Conservation (phyloP, 1,284 basidiomycete species). For the Filobasidium uniguttulatum region DNA sequence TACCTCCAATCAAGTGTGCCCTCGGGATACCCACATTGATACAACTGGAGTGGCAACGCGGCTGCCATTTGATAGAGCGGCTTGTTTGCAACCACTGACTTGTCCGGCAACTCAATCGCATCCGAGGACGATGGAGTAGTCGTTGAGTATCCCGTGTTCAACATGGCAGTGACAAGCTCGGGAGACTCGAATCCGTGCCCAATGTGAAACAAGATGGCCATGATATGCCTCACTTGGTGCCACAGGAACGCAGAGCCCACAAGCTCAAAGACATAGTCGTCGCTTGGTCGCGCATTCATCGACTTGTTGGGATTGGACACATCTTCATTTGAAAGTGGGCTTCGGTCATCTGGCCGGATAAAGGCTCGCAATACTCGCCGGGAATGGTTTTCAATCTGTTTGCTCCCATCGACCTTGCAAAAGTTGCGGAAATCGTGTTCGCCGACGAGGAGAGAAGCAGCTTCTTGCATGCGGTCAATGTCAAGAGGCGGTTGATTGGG, state of each 20-base stretch:
- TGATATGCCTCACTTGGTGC: conserved; percentile 94
- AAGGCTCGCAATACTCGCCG: conserved; percentile 27
- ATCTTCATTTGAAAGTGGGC: conserved; percentile 5
- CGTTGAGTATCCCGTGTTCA: conserved; percentile 47
- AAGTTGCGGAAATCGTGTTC: conserved; percentile 94
- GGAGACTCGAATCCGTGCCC: conserved; percentile 69
- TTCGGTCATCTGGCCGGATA: conserved; percentile 16
- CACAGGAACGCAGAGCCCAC: conserved; percentile 84
- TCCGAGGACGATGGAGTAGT: neutral
- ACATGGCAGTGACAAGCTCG: conserved; percentile 53
- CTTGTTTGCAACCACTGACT: conserved; percentile 45
- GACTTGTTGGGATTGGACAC: neutral
- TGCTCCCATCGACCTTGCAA: conserved; percentile 85
- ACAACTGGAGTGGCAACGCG: conserved; percentile 77
- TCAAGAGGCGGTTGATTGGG: conserved; percentile 46
- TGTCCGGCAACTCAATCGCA: neutral
- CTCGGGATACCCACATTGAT: conserved; percentile 68
- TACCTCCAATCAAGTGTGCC: conserved; percentile 61
- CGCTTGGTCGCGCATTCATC: neutral
- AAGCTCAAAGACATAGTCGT: conserved; percentile 62
- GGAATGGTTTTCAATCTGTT: conserved; percentile 62
- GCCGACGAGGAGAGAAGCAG: conserved; percentile 59
- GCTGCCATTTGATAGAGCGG: conserved; percentile 90
- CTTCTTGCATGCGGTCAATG: conserved; percentile 61
- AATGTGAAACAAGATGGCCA: conserved; percentile 80